Percentiles rank a stretch among this genome's conserved stretches.
Evolutionary conservation across 75 land plant species (phyloP).

Genomic region (Sequoiadendron giganteum): DNA sequence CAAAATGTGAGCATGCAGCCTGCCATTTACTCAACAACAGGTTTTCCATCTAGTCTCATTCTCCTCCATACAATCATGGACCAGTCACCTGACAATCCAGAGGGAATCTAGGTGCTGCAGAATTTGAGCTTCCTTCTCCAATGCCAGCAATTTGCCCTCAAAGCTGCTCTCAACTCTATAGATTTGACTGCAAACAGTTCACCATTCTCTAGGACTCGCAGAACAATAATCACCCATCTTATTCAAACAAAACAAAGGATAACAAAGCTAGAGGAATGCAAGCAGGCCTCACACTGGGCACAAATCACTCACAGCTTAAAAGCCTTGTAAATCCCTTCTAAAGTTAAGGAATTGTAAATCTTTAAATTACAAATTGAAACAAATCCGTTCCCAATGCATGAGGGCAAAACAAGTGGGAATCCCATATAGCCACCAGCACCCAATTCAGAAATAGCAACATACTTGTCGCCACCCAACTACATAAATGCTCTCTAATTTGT

Average conservation of each 20-base stretch:
- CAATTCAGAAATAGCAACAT: not conserved
- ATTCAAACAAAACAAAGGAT: not conserved
- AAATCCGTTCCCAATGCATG: not conserved
- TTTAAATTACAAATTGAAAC: not conserved
- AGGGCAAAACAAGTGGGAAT: not conserved
- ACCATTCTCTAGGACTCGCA: conserved; percentile 20
- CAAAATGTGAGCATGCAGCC: conserved; percentile 47
- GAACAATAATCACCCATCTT: not conserved
- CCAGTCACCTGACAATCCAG: conserved; percentile 36
- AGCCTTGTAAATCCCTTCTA: too few species aligned
- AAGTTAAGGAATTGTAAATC: too few species aligned
- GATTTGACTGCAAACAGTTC: conserved; percentile 59
- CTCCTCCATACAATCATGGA: conserved; percentile 16
- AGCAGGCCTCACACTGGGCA: too few species aligned
- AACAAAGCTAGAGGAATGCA: not conserved
- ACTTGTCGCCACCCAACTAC: not conserved
- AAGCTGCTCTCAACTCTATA: not conserved
- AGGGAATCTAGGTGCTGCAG: conserved; percentile 29
- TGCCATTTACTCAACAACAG: conserved; percentile 66
- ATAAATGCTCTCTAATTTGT: not conserved
- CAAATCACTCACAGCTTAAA: too few species aligned
- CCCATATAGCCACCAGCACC: not conserved
- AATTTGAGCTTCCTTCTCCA: conserved; percentile 44
- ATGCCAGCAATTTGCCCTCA: conserved; percentile 10
- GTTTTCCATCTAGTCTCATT: conserved; percentile 23